These are phyloP conservation scores for Rauvolfia tetraphylla DNA, from an alignment of 257 asterid genomes.

Conservation along the genomic window DNA sequence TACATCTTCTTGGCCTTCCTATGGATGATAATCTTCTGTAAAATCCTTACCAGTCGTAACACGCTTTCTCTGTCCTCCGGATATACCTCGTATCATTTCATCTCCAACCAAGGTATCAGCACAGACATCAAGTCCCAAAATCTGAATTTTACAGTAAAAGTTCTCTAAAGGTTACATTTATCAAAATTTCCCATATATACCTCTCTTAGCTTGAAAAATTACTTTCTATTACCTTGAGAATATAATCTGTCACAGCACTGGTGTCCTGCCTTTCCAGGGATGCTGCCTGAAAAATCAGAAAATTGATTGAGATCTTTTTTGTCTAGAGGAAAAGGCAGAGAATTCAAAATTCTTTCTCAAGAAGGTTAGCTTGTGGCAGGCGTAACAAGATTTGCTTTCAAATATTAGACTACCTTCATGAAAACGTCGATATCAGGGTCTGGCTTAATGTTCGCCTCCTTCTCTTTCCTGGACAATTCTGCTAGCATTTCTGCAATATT, in stretches of 20 bases:
- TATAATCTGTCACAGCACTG: conserved; percentile 59
- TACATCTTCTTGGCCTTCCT: too few relatives aligned
- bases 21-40: not conserved
- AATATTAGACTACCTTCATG: conserved; percentile 44
- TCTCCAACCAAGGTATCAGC: conserved; percentile 93
- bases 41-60: conserved; percentile 65
- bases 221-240: not conserved
- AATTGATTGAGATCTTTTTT: not conserved
- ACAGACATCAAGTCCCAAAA: conserved; percentile 47
- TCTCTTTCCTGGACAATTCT: conserved; percentile 61
- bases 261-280: conserved; percentile 81
- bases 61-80: conserved; percentile 94
- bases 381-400: not conserved
- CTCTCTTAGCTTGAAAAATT: not conserved
- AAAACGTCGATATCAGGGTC: conserved; percentile 60
- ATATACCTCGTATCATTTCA: conserved; percentile 90
- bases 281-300: conserved; percentile 51
- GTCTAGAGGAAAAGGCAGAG: not conserved
- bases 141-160: not conserved
- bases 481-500: conserved; percentile 48
- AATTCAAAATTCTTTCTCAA: not conserved
- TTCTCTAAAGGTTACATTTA: not conserved
- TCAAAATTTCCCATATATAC: not conserved
- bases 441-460: conserved; percentile 58
- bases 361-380: not conserved